phyloP scores from a whole-genome alignment of 108 stramenopile species.

The Fragilariopsis cylindrus region DNA sequence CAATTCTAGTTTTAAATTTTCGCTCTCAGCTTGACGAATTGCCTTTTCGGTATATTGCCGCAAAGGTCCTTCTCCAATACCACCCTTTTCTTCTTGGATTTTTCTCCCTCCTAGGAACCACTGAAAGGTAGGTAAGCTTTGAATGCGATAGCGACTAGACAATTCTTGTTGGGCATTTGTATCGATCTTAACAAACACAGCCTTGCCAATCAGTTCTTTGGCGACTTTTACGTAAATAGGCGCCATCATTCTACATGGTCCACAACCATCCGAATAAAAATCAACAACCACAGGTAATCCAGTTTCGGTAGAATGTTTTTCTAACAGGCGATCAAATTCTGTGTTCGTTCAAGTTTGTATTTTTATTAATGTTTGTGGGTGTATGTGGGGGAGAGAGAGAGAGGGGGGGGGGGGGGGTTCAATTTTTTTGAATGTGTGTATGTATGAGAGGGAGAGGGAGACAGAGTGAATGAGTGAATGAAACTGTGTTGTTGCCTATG shows the following conservation, averaged over 20 bases:
- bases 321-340: constrained; percentile 87
- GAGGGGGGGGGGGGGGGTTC: too few relatives aligned
- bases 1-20: constrained; percentile 65
- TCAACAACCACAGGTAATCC: constrained; percentile 93
- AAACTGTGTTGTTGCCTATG: not conserved
- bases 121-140: constrained; percentile 89
- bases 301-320: constrained; percentile 86
- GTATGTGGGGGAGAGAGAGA: not conserved
- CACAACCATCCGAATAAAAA: constrained; percentile 83
- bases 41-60: constrained; percentile 71
- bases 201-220: constrained; percentile 74
- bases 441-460: not conserved
- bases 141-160: constrained; percentile 64
- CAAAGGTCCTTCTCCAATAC: constrained; percentile 85
- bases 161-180: constrained; percentile 80
- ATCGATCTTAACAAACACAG: constrained; percentile 94
- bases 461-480: not conserved
- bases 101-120: constrained; percentile 84
- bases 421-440: too few relatives aligned
- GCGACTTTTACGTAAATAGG: constrained; percentile 93
- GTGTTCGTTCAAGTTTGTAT: not conserved
- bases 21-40: constrained; percentile 59
- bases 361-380: not conserved
- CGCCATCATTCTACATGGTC: constrained; percentile 90
- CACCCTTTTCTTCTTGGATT: constrained; percentile 72